A percentile compares a stretch with the other conserved stretches of the same genome.
Conservation (phyloP, 129 eudicot genomes). For the Calendula officinalis region DNA sequence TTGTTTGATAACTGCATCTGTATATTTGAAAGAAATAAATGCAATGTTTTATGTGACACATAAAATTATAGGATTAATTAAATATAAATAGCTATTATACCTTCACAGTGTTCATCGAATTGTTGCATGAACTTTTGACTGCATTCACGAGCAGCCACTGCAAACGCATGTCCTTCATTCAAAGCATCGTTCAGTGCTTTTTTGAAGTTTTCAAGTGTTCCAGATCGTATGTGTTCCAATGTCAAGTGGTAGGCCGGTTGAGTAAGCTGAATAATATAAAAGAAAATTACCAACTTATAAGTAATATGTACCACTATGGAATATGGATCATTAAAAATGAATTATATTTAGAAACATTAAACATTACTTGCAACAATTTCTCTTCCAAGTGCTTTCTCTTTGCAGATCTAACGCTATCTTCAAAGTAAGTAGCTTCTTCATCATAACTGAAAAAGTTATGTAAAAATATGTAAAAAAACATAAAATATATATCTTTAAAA, state of each 20-base stretch:
- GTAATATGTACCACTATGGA: neutral
- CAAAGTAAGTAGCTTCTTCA: conserved; percentile 9
- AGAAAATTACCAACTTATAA: neutral
- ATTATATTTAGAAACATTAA: neutral
- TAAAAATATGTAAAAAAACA: neutral
- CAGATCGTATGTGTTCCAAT: conserved; percentile 71
- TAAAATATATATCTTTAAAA: neutral
- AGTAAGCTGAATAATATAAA: conserved; percentile 46
- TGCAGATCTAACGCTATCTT: neutral
- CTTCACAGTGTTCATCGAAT: conserved; percentile 72
- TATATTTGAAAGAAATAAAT: neutral
- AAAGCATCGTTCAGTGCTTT: conserved; percentile 56
- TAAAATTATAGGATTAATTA: too few species aligned
- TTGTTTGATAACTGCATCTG: conserved; percentile 66
- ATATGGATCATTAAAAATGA: neutral
- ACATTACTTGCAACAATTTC: conserved; percentile 7
- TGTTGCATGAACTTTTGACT: conserved; percentile 33
- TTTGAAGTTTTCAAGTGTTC: conserved; percentile 58
- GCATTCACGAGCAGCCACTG: conserved; percentile 60
- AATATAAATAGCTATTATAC: conserved; percentile 32
- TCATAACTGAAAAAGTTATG: neutral
- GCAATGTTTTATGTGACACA: neutral
- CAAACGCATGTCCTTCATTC: conserved; percentile 71
- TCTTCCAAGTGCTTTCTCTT: conserved; percentile 10
- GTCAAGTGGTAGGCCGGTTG: conserved; percentile 64